Base-by-base conservation (phyloP, 208 protist species). In the Trypanosoma avium region DNA sequence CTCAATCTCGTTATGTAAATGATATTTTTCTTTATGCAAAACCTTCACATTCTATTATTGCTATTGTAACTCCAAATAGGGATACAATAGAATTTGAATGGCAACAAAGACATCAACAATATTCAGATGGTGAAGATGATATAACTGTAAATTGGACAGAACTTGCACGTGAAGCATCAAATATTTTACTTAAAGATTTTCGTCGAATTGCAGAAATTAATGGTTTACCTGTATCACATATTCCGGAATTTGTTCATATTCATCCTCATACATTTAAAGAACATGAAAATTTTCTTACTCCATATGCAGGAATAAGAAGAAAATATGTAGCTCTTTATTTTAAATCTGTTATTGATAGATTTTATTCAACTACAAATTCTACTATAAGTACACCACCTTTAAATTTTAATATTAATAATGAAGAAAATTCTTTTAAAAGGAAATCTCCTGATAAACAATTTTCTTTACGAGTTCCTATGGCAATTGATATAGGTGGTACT, bases 401-500 rank as follows among this genome's bases (percentile, higher is more conserved):
- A n/a, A n/a, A 21, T n/a, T 47, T 13, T 32, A 24, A 22, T 13
- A 46, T 10, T 36, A 40, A 13, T 9, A 76, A 69, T 29, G 56
- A 70, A 4, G 49, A 50, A 19, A 47, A 66, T n/a, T 13, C 47
- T 15, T n/a, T 32, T 42, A 36, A 2, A 6, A 54, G 59, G 3
- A 43, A 32, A 15, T 54, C 30, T 6, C 24, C 21, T 35, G 24
- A 43, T 24, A 61, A 54, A 26, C 29, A n/a, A n/a, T 49, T 80
- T 15, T 30, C 45, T 24, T 60, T 93, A 21, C 67, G 65, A 26
- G 84, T 94, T 19, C 92, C 92, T 9, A 48, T 89, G 19, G 79
- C 81, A 19, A 77, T 97, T 42, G 92, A 97, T 68, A 95, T 97
- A 73, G 92, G 92, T 17, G 92, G 92, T 43, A 97, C 88, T 27